These are phyloP conservation scores for Colletotrichum sidae DNA, from an alignment of 2,329 filamentous ascomycete species.

Conservation along the genomic window DNA sequence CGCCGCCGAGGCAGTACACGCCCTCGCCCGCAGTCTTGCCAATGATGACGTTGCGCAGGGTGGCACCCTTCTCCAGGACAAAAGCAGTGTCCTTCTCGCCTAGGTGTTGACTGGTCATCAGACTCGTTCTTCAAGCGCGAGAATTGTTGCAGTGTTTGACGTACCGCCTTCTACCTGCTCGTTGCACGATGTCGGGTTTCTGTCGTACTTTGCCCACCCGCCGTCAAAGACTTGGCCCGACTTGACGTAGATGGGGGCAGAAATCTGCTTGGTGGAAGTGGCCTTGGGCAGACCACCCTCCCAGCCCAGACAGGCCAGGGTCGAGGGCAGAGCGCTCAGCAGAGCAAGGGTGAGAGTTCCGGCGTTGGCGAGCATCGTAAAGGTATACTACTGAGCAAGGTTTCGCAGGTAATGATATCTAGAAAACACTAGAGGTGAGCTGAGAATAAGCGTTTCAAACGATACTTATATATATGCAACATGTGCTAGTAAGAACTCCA, in stretches of 20 bases:
- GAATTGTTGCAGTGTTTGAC: constrained; percentile 68
- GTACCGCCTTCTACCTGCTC: constrained; percentile 52
- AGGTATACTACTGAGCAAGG: too few species aligned
- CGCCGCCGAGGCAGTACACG: constrained; percentile 43
- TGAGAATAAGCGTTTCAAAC: too few species aligned
- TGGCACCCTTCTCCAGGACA: constrained; percentile 54
- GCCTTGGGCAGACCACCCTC: constrained; percentile 45
- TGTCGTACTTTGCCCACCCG: constrained; percentile 48
- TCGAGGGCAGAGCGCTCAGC: constrained; percentile 6
- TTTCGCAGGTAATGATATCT: too few species aligned
- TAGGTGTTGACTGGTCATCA: background rate
- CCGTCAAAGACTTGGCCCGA: constrained; percentile 45
- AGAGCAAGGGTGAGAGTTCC: background rate
- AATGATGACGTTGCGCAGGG: constrained; percentile 60
- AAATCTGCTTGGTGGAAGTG: constrained; percentile 44
- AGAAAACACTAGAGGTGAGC: too few species aligned
- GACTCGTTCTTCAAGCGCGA: background rate
- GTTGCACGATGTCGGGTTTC: constrained; percentile 49
- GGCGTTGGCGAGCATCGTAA: background rate
- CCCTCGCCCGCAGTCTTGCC: constrained; percentile 47
- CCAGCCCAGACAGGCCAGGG: constrained; percentile 43
- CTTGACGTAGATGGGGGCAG: constrained; percentile 45
- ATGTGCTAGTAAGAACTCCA: too few species aligned
- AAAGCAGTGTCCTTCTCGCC: constrained; percentile 57
- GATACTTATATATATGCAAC: too few species aligned